Conservation (phyloP, 2,329 filamentous ascomycete genomes). For the Fusarium anguioides region DNA sequence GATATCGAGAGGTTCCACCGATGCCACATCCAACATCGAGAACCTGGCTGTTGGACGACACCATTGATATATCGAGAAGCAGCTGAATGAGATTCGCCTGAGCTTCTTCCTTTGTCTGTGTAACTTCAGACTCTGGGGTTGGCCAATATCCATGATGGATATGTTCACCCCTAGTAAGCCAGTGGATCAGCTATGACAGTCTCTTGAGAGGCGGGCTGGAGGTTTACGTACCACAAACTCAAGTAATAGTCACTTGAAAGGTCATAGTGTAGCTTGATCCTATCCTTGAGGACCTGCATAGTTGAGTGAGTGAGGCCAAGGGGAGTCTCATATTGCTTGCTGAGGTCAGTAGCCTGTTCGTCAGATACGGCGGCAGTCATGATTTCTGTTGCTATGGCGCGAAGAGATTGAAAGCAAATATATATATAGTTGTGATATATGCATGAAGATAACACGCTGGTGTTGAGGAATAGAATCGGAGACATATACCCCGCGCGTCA, state of each 20-base stretch:
- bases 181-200: slow-evolving; percentile 2
- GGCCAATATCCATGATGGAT: slow-evolving; percentile 73
- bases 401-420: not conserved
- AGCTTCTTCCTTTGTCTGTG: slow-evolving; percentile 67
- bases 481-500: slow-evolving; percentile 27
- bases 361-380: slow-evolving; percentile 26
- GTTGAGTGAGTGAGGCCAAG: slow-evolving; percentile 58
- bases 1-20: slow-evolving; percentile 67
- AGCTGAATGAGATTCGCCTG: slow-evolving; percentile 68
- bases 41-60: slow-evolving; percentile 45
- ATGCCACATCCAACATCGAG: slow-evolving; percentile 72
- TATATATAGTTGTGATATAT: not conserved
- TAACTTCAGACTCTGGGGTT: slow-evolving; percentile 55
- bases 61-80: slow-evolving; percentile 57
- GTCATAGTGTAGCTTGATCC: slow-evolving; percentile 71
- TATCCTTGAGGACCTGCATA: slow-evolving; percentile 64
- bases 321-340: slow-evolving; percentile 59
- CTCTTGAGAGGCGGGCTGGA: not conserved
- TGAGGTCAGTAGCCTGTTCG: slow-evolving; percentile 51
- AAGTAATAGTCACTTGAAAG: slow-evolving; percentile 71
- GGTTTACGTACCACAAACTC: slow-evolving; percentile 62
- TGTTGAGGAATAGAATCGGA: not conserved
- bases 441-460: not conserved
- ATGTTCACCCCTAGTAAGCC: slow-evolving; percentile 65
- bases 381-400: not conserved